phyloP scores from a whole-genome alignment of 164 flowering plant species.

The Tetracentron sinense region DNA sequence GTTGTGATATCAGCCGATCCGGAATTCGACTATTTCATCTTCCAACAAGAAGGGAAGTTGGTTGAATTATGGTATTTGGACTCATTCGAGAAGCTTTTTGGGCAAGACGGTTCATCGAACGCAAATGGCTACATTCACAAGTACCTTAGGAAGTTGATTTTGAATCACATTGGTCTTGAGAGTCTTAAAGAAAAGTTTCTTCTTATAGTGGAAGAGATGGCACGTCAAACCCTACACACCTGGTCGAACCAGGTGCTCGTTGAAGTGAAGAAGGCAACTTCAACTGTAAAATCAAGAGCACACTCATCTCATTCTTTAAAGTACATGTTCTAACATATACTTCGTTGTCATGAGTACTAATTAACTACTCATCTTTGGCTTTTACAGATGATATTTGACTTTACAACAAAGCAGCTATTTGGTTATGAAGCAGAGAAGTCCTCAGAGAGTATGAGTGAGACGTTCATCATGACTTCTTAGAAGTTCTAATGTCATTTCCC shows the following conservation, averaged over 20 bases:
- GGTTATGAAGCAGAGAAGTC: conserved; percentile 10
- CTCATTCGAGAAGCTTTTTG: conserved; percentile 1
- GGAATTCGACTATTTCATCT: conserved; percentile 13
- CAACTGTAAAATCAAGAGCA: too few species aligned
- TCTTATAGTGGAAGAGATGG: conserved; percentile 1
- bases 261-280: not conserved
- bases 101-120: too few species aligned
- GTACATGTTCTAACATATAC: too few species aligned
- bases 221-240: not conserved
- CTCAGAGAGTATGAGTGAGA: conserved; percentile 1
- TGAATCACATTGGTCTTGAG: not conserved
- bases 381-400: conserved; percentile 23
- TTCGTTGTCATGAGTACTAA: too few species aligned
- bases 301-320: too few species aligned
- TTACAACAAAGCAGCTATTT: conserved; percentile 11
- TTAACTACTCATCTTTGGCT: not conserved
- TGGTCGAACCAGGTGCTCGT: not conserved
- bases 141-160: not conserved
- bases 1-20: conserved; percentile 15
- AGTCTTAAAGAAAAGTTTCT: not conserved
- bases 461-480: not conserved
- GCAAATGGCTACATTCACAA: not conserved
- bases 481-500: conserved; percentile 24
- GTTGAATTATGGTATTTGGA: conserved; percentile 16
- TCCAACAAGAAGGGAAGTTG: conserved; percentile 18